Percentiles rank a stretch among this genome's conserved stretches.
Evolutionary conservation across 257 asterid genomes (phyloP).

Genomic region (Marsdenia floribunda): DNA sequence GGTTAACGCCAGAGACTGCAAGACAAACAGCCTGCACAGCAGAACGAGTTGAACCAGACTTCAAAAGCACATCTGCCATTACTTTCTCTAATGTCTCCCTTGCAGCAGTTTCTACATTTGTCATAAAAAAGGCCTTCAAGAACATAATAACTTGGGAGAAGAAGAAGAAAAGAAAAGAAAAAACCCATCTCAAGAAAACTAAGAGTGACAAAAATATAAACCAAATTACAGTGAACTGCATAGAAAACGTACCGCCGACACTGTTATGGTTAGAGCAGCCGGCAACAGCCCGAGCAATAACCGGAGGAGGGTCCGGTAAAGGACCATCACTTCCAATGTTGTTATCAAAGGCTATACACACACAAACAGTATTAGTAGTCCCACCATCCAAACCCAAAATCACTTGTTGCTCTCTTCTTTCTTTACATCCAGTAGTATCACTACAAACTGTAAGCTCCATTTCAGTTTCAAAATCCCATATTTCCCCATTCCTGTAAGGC

Average conservation of each 20-base stretch:
- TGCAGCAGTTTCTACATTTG: slow-evolving; percentile 63
- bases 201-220: not conserved
- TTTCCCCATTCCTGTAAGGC: slow-evolving; percentile 29
- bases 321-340: slow-evolving; percentile 14
- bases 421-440: not conserved
- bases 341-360: slow-evolving; percentile 53
- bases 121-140: not conserved
- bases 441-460: slow-evolving; percentile 1
- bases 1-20: slow-evolving; percentile 77
- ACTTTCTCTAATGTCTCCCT: slow-evolving; percentile 69
- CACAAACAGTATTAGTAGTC: slow-evolving; percentile 65
- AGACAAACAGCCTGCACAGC: slow-evolving; percentile 78
- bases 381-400: slow-evolving; percentile 81
- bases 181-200: not conserved
- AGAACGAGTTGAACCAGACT: slow-evolving; percentile 55
- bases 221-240: not conserved
- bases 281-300: slow-evolving; percentile 71
- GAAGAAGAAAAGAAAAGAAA: not conserved
- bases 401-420: slow-evolving; percentile 26
- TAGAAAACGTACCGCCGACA: slow-evolving; percentile 54
- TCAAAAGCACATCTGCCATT: slow-evolving; percentile 76
- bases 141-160: not conserved
- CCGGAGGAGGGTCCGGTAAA: slow-evolving; percentile 57
- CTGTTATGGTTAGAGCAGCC: slow-evolving; percentile 86
- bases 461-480: slow-evolving; percentile 33